Conservation (phyloP, 257 asterid genomes). For the Scutellaria barbata region DNA sequence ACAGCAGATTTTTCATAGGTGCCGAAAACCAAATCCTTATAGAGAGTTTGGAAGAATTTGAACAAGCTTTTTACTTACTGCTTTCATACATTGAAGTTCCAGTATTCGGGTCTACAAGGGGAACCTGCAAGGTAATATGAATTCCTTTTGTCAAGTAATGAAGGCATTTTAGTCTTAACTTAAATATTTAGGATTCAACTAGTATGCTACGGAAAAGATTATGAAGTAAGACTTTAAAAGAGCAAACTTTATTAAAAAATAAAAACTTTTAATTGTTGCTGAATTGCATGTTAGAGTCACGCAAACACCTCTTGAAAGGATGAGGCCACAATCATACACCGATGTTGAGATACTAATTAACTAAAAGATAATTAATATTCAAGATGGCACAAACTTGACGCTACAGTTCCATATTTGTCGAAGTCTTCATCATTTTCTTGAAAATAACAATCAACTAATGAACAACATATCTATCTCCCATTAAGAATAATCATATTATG, state of each 20-base stretch:
- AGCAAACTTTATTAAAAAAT: neutral
- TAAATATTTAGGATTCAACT: slow-evolving; percentile 11
- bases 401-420: neutral
- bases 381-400: neutral
- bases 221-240: slow-evolving; percentile 10
- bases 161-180: slow-evolving; percentile 13
- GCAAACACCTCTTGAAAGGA: slow-evolving; percentile 4
- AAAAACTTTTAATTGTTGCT: neutral
- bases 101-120: slow-evolving; percentile 75
- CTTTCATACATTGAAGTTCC: slow-evolving; percentile 77
- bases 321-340: neutral
- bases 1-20: neutral
- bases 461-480: no score
- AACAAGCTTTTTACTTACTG: slow-evolving; percentile 45
- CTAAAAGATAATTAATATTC: no score
- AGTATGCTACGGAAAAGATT: neutral
- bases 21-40: slow-evolving; percentile 9
- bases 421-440: no score
- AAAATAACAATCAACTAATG: no score
- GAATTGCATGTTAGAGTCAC: neutral
- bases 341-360: no score
- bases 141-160: slow-evolving; percentile 22
- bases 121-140: slow-evolving; percentile 53
- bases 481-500: no score
- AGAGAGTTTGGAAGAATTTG: neutral